These are phyloP conservation scores for Acer yangbiense DNA, from an alignment of 345 rosid species.

Conservation along the genomic window DNA sequence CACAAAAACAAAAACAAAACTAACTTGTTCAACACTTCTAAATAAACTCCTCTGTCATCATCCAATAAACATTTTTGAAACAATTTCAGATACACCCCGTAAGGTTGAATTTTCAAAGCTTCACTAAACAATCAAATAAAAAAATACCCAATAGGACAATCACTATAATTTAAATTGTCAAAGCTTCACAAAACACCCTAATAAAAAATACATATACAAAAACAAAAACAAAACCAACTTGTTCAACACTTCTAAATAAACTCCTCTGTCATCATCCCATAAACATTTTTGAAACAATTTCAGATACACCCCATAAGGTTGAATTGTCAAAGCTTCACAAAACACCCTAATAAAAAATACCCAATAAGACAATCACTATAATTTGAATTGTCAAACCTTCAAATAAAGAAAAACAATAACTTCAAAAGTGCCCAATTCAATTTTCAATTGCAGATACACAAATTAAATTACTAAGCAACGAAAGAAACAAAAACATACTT, in stretches of 20 bases:
- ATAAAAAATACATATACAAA: neutral
- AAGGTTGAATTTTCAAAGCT: neutral
- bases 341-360: neutral
- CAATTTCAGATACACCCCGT: neutral
- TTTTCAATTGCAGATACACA: neutral
- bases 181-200: neutral
- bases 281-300: neutral
- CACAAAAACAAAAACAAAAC: neutral
- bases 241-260: neutral
- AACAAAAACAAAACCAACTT: neutral
- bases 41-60: neutral
- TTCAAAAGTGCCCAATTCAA: neutral
- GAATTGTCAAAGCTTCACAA: neutral
- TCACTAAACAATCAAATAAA: neutral
- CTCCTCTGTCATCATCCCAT: neutral
- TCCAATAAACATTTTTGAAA: neutral
- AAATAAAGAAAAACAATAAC: neutral
- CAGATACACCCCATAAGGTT: neutral
- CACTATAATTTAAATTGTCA: neutral
- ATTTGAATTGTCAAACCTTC: neutral
- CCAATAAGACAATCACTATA: neutral
- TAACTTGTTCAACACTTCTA: neutral
- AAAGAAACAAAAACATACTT: slow-evolving; percentile 42
- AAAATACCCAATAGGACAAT: neutral
- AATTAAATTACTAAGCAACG: neutral